Percentiles rank a stretch among this genome's conserved stretches.
phyloP scores from a whole-genome alignment of 2,329 filamentous ascomycete genomes.

The Grosmannia serpens region DNA sequence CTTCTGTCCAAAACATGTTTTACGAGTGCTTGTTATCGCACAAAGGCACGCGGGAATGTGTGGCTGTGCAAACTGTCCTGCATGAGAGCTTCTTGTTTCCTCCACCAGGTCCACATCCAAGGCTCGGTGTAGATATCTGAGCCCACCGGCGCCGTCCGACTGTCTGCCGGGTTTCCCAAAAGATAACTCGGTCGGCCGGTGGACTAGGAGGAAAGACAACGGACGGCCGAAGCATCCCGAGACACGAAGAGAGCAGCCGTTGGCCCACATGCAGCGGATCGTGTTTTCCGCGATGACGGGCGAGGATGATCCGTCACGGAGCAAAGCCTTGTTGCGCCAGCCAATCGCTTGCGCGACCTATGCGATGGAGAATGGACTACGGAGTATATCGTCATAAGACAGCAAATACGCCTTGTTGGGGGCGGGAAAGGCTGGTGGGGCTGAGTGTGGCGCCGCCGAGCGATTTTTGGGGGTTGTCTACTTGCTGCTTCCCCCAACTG shows the following conservation, averaged over 20 bases:
- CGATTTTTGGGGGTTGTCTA: not conserved
- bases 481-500: not conserved
- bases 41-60: not conserved
- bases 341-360: no score
- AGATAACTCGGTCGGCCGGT: conserved; percentile 4
- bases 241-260: no score
- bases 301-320: no score
- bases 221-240: no score
- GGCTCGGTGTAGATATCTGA: not conserved
- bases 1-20: not conserved
- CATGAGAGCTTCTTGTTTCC: not conserved
- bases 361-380: no score
- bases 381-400: not conserved
- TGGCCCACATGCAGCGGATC: not conserved
- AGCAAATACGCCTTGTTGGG: conserved; percentile 7
- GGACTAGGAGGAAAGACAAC: not conserved
- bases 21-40: not conserved
- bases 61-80: not conserved
- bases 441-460: conserved; percentile 7
- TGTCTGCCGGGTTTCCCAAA: conserved; percentile 3
- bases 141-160: not conserved
- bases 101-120: not conserved
- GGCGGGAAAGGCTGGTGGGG: conserved; percentile 9
- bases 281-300: not conserved
- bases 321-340: no score